A percentile compares a stretch with the other conserved stretches of the same genome.
Evolutionary conservation across 495 filamentous ascomycete species (phyloP).

Genomic region (Viridothelium virens): DNA sequence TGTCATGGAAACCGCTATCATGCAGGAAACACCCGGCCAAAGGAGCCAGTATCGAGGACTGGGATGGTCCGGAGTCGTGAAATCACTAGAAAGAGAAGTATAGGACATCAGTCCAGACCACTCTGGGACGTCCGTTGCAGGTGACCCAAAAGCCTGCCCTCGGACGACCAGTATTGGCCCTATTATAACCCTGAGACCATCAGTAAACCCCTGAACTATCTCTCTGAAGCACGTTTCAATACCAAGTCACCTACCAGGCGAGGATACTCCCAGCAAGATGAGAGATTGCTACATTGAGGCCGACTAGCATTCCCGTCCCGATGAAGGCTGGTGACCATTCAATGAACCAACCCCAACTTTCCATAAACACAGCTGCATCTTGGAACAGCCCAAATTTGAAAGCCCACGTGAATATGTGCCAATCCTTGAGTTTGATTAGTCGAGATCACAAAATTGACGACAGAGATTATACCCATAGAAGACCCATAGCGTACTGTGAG

Average conservation of each 20-base stretch:
- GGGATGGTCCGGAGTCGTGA: constrained; percentile 41
- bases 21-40: constrained; percentile 59
- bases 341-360: constrained; percentile 60
- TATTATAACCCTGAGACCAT: constrained; percentile 43
- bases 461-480: constrained; percentile 41
- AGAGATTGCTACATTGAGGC: constrained; percentile 56
- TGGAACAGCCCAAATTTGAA: constrained; percentile 15
- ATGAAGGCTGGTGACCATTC: constrained; percentile 63
- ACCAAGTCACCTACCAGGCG: constrained; percentile 41
- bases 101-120: constrained; percentile 47
- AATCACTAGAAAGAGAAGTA: constrained; percentile 41
- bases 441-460: not conserved
- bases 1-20: constrained; percentile 54
- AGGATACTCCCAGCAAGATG: constrained; percentile 53
- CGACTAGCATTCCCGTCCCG: constrained; percentile 57
- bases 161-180: constrained; percentile 54
- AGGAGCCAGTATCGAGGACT: constrained; percentile 59
- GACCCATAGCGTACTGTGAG: constrained; percentile 54
- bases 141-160: constrained; percentile 42
- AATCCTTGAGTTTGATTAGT: constrained; percentile 34
- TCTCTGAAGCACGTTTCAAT: not conserved
- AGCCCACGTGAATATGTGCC: constrained; percentile 49
- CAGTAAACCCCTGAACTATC: not conserved
- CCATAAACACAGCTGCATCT: constrained; percentile 47
- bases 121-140: constrained; percentile 39